phyloP scores from a whole-genome alignment of 345 rosid species.

The Ceriops tagal region DNA sequence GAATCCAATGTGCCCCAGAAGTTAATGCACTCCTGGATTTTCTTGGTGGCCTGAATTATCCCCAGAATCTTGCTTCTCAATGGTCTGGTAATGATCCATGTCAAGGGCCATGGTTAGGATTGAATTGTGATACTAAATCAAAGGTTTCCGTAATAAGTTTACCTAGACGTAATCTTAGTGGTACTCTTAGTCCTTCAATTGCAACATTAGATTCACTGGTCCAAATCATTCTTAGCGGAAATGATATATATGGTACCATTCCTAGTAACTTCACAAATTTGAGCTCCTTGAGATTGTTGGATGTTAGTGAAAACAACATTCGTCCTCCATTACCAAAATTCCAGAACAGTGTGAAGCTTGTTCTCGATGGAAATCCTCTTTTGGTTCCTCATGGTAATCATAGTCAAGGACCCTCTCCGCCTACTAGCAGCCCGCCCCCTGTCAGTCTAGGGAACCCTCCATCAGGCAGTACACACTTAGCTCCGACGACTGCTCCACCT shows the following conservation, averaged over 20 bases:
- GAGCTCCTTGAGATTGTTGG: conserved; percentile 39
- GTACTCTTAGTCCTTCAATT: conserved; percentile 40
- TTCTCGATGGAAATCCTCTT: conserved; percentile 42
- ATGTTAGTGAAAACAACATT: conserved; percentile 39
- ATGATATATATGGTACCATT: conserved; percentile 34
- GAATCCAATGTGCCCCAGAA: conserved; percentile 39
- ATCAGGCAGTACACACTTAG: not conserved
- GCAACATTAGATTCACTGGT: conserved; percentile 38
- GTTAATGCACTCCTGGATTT: conserved; percentile 40
- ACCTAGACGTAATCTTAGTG: conserved; percentile 42
- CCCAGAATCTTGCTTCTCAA: conserved; percentile 31
- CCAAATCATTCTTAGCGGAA: conserved; percentile 38
- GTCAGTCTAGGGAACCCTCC: conserved; percentile 7
- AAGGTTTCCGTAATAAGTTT: conserved; percentile 37
- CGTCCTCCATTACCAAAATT: conserved; percentile 47
- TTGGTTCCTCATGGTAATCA: conserved; percentile 20
- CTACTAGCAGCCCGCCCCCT: conserved; percentile 20
- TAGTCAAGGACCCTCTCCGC: conserved; percentile 15
- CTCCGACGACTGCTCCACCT: conserved; percentile 18
- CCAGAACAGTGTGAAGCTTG: conserved; percentile 30
- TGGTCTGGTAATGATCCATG: conserved; percentile 57
- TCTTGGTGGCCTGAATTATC: conserved; percentile 35
- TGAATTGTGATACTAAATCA: conserved; percentile 36
- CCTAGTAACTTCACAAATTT: conserved; percentile 38
- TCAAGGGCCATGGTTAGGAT: conserved; percentile 38